These are phyloP conservation scores for Zygosaccharomyces siamensis DNA, from an alignment of 805 yeast species.

Conservation along the genomic window DNA sequence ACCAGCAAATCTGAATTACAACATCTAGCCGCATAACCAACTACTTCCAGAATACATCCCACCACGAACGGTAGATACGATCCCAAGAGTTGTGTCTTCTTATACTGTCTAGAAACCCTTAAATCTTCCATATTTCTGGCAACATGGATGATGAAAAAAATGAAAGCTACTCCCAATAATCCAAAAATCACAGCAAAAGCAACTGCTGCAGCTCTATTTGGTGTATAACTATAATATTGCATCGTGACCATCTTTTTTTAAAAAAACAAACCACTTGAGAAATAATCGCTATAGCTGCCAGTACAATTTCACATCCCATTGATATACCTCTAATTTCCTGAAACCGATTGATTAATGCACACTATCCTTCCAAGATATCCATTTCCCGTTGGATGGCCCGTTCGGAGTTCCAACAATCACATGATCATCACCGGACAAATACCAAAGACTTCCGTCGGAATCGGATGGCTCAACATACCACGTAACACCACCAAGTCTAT, in stretches of 20 bases:
- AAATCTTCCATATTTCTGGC: not conserved
- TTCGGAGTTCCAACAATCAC: too few relatives aligned
- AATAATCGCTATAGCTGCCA: too few relatives aligned
- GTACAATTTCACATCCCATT: too few relatives aligned
- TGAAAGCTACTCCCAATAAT: not conserved
- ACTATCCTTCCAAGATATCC: too few relatives aligned
- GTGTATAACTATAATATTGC: conserved; percentile 13
- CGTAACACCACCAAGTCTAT: too few relatives aligned
- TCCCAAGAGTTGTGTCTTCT: not conserved
- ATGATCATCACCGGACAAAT: too few relatives aligned
- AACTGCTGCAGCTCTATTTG: conserved; percentile 17
- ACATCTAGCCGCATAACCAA: conserved; percentile 29
- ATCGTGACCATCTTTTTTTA: not conserved
- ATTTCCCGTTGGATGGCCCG: too few relatives aligned
- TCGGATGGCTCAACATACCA: too few relatives aligned
- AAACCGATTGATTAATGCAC: too few relatives aligned
- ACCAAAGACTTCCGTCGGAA: too few relatives aligned
- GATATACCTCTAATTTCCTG: too few relatives aligned
- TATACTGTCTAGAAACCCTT: not conserved
- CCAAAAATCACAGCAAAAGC: conserved; percentile 15
- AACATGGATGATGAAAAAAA: not conserved
- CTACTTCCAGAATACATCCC: conserved; percentile 26
- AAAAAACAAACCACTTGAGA: not conserved
- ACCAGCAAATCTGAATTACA: conserved; percentile 8
- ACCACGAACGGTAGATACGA: conserved; percentile 25